Conservation (phyloP, 1,284 basidiomycete genomes). For the Ganoderma meredithae region DNA sequence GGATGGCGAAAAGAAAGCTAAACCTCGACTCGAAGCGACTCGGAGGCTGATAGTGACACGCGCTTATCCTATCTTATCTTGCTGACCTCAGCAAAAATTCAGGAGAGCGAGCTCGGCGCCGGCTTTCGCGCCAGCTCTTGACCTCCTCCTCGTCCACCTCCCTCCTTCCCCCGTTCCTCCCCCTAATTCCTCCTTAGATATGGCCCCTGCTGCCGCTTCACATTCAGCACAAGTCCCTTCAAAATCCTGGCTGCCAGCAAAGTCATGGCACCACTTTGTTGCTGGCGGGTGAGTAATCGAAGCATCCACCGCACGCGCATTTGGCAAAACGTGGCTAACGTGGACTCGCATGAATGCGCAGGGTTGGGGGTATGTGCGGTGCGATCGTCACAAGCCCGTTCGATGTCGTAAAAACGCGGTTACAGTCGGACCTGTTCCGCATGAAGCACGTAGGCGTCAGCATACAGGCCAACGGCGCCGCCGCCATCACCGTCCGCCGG, state of each 20-base stretch:
- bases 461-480: conserved; percentile 50
- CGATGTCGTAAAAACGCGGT: conserved; percentile 97
- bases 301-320: conserved; percentile 13
- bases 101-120: not conserved
- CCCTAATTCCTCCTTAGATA: conserved; percentile 19
- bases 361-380: conserved; percentile 97
- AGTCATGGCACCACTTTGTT: conserved; percentile 86
- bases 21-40: not conserved
- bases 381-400: conserved; percentile 97
- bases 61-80: conserved; percentile 39
- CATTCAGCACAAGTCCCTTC: conserved; percentile 41
- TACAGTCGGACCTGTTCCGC: conserved; percentile 91
- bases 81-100: conserved; percentile 26
- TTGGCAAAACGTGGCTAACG: conserved; percentile 21
- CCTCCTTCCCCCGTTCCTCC: conserved; percentile 2
- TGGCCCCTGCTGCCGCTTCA: conserved; percentile 35
- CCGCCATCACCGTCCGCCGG: conserved; percentile 49
- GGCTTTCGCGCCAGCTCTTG: conserved; percentile 16
- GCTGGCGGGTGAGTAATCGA: conserved; percentile 79
- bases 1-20: not conserved
- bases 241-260: conserved; percentile 63
- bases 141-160: conserved; percentile 16
- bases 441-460: conserved; percentile 59
- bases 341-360: conserved; percentile 40
- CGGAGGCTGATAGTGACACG: not conserved